A percentile compares a stretch with the other conserved stretches of the same genome.
These are phyloP conservation scores for Zygotorulaspora sp. DNA, from an alignment of 805 yeast species.

Conservation along the genomic window DNA sequence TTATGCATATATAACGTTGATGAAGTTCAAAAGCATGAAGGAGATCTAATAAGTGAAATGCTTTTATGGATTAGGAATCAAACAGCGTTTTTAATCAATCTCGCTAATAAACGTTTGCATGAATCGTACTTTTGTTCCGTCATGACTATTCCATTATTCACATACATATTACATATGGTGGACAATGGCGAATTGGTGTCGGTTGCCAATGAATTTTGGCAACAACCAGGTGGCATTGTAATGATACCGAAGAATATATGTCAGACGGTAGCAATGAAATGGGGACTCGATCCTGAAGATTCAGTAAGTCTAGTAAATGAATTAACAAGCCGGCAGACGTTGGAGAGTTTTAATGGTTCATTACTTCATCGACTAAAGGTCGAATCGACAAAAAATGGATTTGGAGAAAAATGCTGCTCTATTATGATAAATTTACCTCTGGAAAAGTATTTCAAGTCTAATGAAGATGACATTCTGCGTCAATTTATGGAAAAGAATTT, in stretches of 20 bases:
- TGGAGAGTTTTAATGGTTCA: neutral
- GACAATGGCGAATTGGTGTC: conserved; percentile 10
- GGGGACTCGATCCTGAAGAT: conserved; percentile 20
- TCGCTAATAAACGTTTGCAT: neutral
- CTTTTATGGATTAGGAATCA: neutral
- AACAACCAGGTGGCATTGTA: neutral
- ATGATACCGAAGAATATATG: conserved; percentile 9
- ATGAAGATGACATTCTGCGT: neutral
- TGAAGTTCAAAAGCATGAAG: neutral
- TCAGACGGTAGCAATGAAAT: conserved; percentile 17
- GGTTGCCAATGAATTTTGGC: conserved; percentile 8
- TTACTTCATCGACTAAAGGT: neutral
- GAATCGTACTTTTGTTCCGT: conserved; percentile 14
- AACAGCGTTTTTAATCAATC: neutral
- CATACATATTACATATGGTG: conserved; percentile 16
- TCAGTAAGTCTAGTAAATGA: conserved; percentile 11
- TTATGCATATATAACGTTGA: neutral
- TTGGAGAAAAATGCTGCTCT: neutral
- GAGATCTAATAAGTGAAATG: neutral
- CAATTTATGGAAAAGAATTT: neutral
- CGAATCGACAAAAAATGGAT: neutral
- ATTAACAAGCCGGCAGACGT: conserved; percentile 10
- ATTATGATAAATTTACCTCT: neutral
- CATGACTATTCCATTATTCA: conserved; percentile 15
- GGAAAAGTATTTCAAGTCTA: neutral